These are phyloP conservation scores for Myriosclerotinia scirpicola DNA, from an alignment of 2,329 filamentous ascomycete genomes.

Conservation along the genomic window DNA sequence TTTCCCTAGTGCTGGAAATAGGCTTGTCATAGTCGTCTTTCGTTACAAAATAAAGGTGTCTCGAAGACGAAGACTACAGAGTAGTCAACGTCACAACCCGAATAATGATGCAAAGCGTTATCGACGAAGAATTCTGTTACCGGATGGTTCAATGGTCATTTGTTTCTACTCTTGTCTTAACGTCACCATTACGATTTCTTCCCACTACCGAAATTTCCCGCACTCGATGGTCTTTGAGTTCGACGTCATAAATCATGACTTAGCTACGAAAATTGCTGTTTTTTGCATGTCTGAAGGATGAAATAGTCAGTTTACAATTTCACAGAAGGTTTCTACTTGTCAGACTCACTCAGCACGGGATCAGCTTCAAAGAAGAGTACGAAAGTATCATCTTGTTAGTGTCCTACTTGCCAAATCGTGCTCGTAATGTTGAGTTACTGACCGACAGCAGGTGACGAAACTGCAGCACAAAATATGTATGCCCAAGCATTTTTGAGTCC, in stretches of 20 bases:
- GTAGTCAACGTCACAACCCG: too few species aligned
- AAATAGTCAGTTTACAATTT: too few species aligned
- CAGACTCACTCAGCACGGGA: not conserved
- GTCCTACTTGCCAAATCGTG: not conserved
- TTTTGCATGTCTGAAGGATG: not conserved
- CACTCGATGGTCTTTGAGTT: too few species aligned
- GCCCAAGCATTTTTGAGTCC: not conserved
- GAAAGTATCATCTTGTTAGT: too few species aligned
- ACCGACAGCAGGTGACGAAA: not conserved
- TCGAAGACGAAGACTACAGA: not conserved
- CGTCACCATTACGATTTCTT: not conserved
- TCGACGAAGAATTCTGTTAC: not conserved
- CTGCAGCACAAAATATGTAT: too few species aligned
- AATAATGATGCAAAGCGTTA: not conserved
- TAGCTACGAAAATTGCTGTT: not conserved
- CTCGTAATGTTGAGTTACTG: not conserved
- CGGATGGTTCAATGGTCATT: not conserved
- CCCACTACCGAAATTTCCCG: too few species aligned
- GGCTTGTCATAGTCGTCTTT: not conserved
- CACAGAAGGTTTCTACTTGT: not conserved
- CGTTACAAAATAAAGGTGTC: not conserved
- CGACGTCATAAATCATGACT: not conserved
- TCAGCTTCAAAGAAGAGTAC: too few species aligned
- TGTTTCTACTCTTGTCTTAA: not conserved
- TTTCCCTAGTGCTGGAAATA: not conserved